Evolutionary conservation across 805 yeast genomes (phyloP), one percentile per base, ranked within the genome.

Genomic region (Lipomyces yamadae): DNA sequence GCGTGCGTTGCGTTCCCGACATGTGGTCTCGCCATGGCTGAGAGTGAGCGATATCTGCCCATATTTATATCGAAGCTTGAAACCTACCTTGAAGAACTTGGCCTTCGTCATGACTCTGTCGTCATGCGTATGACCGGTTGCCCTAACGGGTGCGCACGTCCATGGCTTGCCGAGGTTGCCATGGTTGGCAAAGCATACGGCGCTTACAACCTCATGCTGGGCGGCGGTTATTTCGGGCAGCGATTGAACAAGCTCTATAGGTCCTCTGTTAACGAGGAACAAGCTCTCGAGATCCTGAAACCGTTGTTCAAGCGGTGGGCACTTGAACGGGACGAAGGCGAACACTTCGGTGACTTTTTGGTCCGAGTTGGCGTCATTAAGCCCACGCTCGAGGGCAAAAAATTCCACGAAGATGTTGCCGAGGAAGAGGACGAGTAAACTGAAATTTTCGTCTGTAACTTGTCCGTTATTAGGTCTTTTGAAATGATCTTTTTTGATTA

Each of bases 101-200:
- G 98, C 7, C 84, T 94, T 74, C 89, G 97, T 76, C 97, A 92
- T 74, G 98, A 94, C 79, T 88, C 97, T 6, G 85, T 94, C 72
- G 97, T 92, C 32, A 90, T 94, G 96, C 87, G 98, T 82, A 93
- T 94, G 98, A 94, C 98, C 37, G 98, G 98, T 65, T 94, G 98
- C 84, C 98, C 98, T 63, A 94, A 94, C 78, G 98, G 98, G 72
- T 94, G 98, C 83, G 95, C 98, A 32, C 88, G 98, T 79, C 98
- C 98, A 35, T 94, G 98, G 98, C 81, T 94, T 61, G 98, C 98
- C 3, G 98, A 94, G 78, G 87, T 94, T 66, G 98, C 98, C 0
- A 83, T 92, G 67, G 96, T 94, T 65, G 98, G 98, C 78, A 94
- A 94, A 78, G 97, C 98, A 0, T 87, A 84, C 70, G 97, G 96